Evolutionary conservation across 2,329 filamentous ascomycete species (phyloP).

Genomic region (Xylaria hypoxylon): DNA sequence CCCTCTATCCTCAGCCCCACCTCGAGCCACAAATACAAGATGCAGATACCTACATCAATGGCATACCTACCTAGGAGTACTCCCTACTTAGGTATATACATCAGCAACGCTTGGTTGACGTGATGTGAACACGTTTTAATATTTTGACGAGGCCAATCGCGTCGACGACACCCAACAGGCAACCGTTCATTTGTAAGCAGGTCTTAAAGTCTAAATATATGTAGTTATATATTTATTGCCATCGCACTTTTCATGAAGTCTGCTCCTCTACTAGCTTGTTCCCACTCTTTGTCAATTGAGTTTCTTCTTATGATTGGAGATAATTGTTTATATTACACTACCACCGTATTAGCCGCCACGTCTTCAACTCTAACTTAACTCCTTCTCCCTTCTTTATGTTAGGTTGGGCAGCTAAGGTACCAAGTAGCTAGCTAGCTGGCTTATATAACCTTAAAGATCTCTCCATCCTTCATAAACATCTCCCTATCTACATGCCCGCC

Average conservation of each 20-base stretch:
- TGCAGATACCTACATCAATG: no score
- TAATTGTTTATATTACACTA: neutral
- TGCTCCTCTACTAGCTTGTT: neutral
- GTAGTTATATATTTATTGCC: neutral
- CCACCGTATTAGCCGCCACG: slow-evolving; percentile 27
- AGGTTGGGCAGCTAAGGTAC: slow-evolving; percentile 9
- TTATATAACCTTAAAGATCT: neutral
- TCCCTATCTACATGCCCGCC: neutral
- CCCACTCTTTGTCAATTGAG: neutral
- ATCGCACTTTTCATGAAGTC: neutral
- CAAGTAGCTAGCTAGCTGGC: neutral
- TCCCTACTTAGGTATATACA: no score
- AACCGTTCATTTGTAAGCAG: slow-evolving; percentile 13
- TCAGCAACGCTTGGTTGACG: slow-evolving; percentile 4
- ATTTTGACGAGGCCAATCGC: neutral
- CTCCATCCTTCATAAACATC: neutral
- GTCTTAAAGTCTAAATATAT: neutral
- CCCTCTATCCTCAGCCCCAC: slow-evolving; percentile 9
- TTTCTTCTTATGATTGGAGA: slow-evolving; percentile 18
- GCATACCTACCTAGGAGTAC: no score
- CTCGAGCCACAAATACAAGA: no score
- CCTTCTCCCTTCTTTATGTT: neutral
- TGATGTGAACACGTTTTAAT: slow-evolving; percentile 22
- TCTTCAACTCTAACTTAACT: neutral
- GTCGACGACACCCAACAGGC: slow-evolving; percentile 4